Conservation (phyloP, 371 early-diverging fungal species). For the Actinomucor elegans region DNA sequence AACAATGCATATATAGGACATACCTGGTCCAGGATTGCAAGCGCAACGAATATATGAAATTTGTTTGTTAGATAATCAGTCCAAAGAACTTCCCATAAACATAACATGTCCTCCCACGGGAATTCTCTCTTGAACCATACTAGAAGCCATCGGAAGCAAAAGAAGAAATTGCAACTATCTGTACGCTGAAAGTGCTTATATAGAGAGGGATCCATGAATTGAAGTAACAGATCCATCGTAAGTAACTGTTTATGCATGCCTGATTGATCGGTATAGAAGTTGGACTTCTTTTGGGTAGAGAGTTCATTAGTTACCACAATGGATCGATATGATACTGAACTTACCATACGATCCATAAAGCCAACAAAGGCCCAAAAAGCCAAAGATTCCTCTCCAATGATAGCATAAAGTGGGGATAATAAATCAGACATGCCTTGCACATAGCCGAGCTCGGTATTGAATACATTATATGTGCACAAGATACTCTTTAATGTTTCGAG, state of each 20-base stretch:
- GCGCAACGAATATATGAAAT: slow-evolving; percentile 86
- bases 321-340: neutral
- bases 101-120: slow-evolving; percentile 74
- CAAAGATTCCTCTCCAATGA: slow-evolving; percentile 80
- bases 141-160: slow-evolving; percentile 93
- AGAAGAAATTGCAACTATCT: slow-evolving; percentile 86
- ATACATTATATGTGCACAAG: slow-evolving; percentile 84
- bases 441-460: slow-evolving; percentile 65
- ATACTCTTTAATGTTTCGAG: slow-evolving; percentile 81
- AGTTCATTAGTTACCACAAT: neutral
- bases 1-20: too few species aligned
- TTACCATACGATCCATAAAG: slow-evolving; percentile 86
- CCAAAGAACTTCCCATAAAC: slow-evolving; percentile 90
- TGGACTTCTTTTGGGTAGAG: slow-evolving; percentile 49
- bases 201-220: slow-evolving; percentile 80
- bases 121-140: slow-evolving; percentile 96
- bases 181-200: slow-evolving; percentile 76
- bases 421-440: slow-evolving; percentile 98
- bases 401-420: slow-evolving; percentile 82
- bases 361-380: slow-evolving; percentile 89
- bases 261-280: slow-evolving; percentile 82
- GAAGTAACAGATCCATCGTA: slow-evolving; percentile 73
- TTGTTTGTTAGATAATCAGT: slow-evolving; percentile 78
- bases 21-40: slow-evolving; percentile 80
- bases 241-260: slow-evolving; percentile 88